phyloP scores from a whole-genome alignment of 225 moss, liverwort and hornwort species.

The Polytrichum commune region DNA sequence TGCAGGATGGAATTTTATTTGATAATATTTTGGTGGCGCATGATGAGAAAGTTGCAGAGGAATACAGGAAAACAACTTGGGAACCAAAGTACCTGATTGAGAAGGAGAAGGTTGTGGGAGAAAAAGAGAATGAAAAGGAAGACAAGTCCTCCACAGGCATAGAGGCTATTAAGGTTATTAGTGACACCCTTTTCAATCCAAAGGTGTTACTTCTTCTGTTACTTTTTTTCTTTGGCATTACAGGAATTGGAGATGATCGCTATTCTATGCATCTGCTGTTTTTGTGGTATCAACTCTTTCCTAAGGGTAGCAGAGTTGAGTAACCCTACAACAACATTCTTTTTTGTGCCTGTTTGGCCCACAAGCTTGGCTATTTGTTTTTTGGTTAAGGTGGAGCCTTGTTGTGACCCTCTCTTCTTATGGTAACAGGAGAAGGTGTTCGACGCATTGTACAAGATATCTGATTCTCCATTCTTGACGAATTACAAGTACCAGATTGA shows the following conservation, averaged over 20 bases:
- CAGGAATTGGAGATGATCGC: too few relatives aligned
- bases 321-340: too few relatives aligned
- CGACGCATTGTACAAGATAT: conserved; percentile 39
- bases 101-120: conserved; percentile 53
- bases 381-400: too few relatives aligned
- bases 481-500: conserved; percentile 53
- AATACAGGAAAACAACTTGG: conserved; percentile 64
- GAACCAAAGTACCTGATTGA: conserved; percentile 44
- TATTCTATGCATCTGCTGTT: too few relatives aligned
- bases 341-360: too few relatives aligned
- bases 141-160: conserved; percentile 21
- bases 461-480: conserved; percentile 34
- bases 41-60: conserved; percentile 43
- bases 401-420: not conserved
- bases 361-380: too few relatives aligned
- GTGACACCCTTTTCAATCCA: too few relatives aligned
- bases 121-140: conserved; percentile 23
- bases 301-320: too few relatives aligned
- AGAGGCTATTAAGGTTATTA: conserved; percentile 43
- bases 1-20: conserved; percentile 67
- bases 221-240: too few relatives aligned
- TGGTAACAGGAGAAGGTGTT: conserved; percentile 49
- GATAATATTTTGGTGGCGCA: conserved; percentile 66
- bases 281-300: too few relatives aligned
- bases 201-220: too few relatives aligned